phyloP scores from a whole-genome alignment of 2,329 filamentous ascomycete genomes.

The Stachybotrys echinatus region DNA sequence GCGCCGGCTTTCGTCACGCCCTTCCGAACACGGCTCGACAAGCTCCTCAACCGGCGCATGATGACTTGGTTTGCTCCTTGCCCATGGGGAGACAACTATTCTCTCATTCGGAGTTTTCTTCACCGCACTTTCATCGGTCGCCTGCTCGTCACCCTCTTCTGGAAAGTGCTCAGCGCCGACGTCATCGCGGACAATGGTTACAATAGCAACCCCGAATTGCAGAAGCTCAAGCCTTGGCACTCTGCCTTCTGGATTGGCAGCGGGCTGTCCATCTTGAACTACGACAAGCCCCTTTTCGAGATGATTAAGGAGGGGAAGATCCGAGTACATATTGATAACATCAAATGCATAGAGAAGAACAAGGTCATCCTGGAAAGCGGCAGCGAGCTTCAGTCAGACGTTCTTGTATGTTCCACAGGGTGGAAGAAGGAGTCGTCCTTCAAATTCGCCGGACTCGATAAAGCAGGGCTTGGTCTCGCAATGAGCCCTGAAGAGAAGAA shows the following conservation, averaged over 20 bases:
- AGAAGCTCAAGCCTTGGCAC: slow-evolving; percentile 35
- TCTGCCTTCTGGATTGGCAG: slow-evolving; percentile 41
- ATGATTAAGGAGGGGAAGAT: slow-evolving; percentile 43
- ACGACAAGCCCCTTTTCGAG: slow-evolving; percentile 43
- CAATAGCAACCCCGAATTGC: slow-evolving; percentile 31
- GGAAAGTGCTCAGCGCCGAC: slow-evolving; percentile 40
- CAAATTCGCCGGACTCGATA: background rate
- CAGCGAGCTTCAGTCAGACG: slow-evolving; percentile 40
- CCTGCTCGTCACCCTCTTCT: slow-evolving; percentile 42
- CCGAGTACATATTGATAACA: slow-evolving; percentile 41
- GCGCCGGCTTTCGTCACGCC: slow-evolving; percentile 55
- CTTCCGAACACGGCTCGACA: slow-evolving; percentile 55
- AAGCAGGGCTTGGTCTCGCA: background rate
- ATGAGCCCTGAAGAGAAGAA: background rate
- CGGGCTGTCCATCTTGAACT: slow-evolving; percentile 49
- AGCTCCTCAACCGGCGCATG: slow-evolving; percentile 46
- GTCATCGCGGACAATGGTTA: slow-evolving; percentile 40
- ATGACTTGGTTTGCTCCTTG: slow-evolving; percentile 64
- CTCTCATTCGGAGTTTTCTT: slow-evolving; percentile 39
- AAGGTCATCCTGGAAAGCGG: slow-evolving; percentile 47
- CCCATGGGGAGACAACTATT: slow-evolving; percentile 56
- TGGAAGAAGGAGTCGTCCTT: slow-evolving; percentile 31
- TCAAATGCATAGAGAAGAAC: slow-evolving; percentile 31
- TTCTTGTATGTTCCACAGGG: slow-evolving; percentile 51
- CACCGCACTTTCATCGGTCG: slow-evolving; percentile 46